Evolutionary conservation across 306 rosid species (phyloP).

Genomic region (Begonia masoniana): DNA sequence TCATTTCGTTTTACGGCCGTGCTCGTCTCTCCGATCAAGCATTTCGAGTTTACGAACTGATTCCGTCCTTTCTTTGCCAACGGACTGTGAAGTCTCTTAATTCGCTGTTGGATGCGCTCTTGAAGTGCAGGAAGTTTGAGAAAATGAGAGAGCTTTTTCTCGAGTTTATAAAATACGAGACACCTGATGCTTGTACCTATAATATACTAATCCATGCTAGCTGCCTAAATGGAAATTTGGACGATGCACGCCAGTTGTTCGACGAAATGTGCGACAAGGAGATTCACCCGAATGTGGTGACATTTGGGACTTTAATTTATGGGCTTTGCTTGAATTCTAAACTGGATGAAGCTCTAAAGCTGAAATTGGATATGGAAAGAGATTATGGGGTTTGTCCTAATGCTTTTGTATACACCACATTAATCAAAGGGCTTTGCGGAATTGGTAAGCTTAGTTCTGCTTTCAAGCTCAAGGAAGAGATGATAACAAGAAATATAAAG

Average conservation of each 20-base stretch:
- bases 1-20: slow-evolving; percentile 48
- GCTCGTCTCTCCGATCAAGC: slow-evolving; percentile 54
- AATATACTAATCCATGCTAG: too few relatives aligned
- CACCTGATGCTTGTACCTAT: too few relatives aligned
- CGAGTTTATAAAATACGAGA: too few relatives aligned
- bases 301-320: slow-evolving; percentile 23
- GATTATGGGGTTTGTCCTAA: slow-evolving; percentile 27
- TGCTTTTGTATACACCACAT: slow-evolving; percentile 27
- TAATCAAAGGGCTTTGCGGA: slow-evolving; percentile 46
- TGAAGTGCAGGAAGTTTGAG: background rate
- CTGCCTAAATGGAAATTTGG: background rate
- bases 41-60: slow-evolving; percentile 25
- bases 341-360: slow-evolving; percentile 30
- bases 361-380: slow-evolving; percentile 41
- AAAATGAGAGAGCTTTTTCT: too few relatives aligned
- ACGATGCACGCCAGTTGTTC: slow-evolving; percentile 27
- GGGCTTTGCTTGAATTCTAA: slow-evolving; percentile 29
- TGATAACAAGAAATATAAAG: slow-evolving; percentile 28
- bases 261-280: slow-evolving; percentile 42
- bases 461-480: slow-evolving; percentile 53
- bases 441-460: slow-evolving; percentile 36
- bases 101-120: slow-evolving; percentile 43
- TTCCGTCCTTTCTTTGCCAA: slow-evolving; percentile 40
- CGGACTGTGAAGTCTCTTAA: slow-evolving; percentile 47
- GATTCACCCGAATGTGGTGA: slow-evolving; percentile 5